Evolutionary conservation across 208 protist genomes (phyloP).

Genomic region (Histomonas meleagridis): DNA sequence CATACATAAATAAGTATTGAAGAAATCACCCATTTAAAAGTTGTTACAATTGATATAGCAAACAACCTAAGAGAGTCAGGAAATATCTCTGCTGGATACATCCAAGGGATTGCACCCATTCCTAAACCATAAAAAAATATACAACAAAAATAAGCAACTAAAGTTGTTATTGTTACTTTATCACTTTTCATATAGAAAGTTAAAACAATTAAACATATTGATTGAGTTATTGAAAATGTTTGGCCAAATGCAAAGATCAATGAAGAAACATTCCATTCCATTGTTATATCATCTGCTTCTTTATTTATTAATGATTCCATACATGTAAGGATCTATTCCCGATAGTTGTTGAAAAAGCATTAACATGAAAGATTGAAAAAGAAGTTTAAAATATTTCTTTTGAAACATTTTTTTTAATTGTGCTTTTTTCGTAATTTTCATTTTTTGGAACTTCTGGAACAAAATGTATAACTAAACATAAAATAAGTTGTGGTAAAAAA

Average conservation of each 20-base stretch:
- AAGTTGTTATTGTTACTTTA: too few species aligned
- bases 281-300: background rate
- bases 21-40: too few species aligned
- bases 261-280: background rate
- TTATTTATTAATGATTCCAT: background rate
- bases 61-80: background rate
- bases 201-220: background rate
- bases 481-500: too few species aligned
- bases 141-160: background rate
- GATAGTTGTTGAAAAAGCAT: background rate
- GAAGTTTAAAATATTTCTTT: background rate
- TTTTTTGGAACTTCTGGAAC: background rate
- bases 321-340: background rate
- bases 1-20: too few species aligned
- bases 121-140: background rate
- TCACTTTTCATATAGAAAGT: background rate
- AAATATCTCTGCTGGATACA: background rate
- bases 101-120: conserved; percentile 10
- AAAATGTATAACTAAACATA: too few species aligned
- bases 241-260: background rate
- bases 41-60: too few species aligned
- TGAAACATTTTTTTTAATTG: background rate
- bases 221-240: background rate
- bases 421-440: background rate
- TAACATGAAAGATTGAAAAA: background rate